These are phyloP conservation scores for Isatis tinctoria DNA, from an alignment of 345 rosid species.

Conservation along the genomic window DNA sequence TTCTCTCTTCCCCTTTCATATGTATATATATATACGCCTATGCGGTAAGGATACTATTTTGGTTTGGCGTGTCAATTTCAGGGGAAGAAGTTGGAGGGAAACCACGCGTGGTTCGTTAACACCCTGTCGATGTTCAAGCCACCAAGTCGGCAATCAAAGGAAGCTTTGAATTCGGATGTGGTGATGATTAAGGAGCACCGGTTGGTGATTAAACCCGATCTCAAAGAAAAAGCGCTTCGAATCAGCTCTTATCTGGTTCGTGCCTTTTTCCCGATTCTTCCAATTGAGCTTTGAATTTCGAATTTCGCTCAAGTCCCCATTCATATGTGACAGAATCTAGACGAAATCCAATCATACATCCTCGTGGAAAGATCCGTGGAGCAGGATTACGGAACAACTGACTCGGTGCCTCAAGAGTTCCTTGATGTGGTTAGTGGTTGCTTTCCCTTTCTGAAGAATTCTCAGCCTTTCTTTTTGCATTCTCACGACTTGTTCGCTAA, in stretches of 20 bases:
- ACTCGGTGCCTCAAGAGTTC: slow-evolving; percentile 47
- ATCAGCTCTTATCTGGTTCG: slow-evolving; percentile 68
- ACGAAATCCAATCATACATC: slow-evolving; percentile 86
- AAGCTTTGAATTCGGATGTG: slow-evolving; percentile 58
- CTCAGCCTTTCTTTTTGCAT: neutral
- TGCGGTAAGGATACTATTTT: neutral
- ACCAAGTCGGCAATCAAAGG: slow-evolving; percentile 63
- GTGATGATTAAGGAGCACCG: slow-evolving; percentile 57
- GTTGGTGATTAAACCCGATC: slow-evolving; percentile 49
- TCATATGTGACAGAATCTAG: slow-evolving; percentile 72
- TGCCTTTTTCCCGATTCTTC: neutral
- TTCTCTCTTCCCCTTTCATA: neutral
- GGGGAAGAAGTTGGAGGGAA: slow-evolving; percentile 58
- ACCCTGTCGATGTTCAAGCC: slow-evolving; percentile 28
- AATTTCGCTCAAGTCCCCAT: no score
- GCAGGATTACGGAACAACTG: slow-evolving; percentile 32
- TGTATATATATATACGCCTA: neutral
- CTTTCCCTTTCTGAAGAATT: neutral
- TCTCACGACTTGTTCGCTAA: slow-evolving; percentile 7
- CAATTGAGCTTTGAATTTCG: no score
- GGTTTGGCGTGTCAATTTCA: slow-evolving; percentile 23
- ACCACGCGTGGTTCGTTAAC: neutral
- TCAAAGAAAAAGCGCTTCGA: slow-evolving; percentile 63
- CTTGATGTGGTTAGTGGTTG: slow-evolving; percentile 54
- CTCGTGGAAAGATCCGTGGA: slow-evolving; percentile 64